Base-by-base conservation (phyloP, 2,329 filamentous ascomycete species). In the Fusarium sp. region DNA sequence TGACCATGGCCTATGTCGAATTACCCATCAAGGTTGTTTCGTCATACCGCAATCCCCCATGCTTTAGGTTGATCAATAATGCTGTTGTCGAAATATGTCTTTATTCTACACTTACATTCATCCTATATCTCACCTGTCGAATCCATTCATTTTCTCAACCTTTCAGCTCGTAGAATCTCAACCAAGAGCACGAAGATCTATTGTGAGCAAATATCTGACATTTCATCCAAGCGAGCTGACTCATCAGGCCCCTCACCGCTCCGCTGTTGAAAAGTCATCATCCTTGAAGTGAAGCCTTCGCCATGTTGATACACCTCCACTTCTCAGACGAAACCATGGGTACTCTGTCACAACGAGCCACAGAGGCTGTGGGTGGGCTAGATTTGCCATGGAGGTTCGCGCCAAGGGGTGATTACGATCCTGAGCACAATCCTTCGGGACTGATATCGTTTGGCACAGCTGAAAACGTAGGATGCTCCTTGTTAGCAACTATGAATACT, bases 371-470 rank as follows among this genome's bases (percentile, higher is more conserved):
- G 3, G 63, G 59, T 12, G 68, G 63, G 16, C 55, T 77, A 20
- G 72, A 75, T 41, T 48, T 74, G 3, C 77, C 79, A 3, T 81
- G 78, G 78, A 74, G 75, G 46, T 80, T 79, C 34, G 78, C 77
- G 1, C 75, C 76, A 1, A 56, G 62, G 20, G 74, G 69, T 9
- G 75, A 71, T 3, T 87, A 83, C 73, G 73, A 83, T 59, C 77
- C 81, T 0, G 66, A 74, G 5, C 68, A 68, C 7, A 83, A 82
- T 32, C 78, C 80, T 1, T 66, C 74, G 11, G 84, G 84, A 2
- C 78, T 84, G 50, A 77, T 86, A 51, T 85, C 82, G 6, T 81
- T 87, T 28, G 82, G 81, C 1, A 78, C 84, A 1, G 84, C 85
- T 7, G 85, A 86, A 63, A 86, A 87, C 69, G 78, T 73, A 49